Conservation (phyloP, 2,329 filamentous ascomycete genomes). For the Pseudocercospora pini-densiflorae region DNA sequence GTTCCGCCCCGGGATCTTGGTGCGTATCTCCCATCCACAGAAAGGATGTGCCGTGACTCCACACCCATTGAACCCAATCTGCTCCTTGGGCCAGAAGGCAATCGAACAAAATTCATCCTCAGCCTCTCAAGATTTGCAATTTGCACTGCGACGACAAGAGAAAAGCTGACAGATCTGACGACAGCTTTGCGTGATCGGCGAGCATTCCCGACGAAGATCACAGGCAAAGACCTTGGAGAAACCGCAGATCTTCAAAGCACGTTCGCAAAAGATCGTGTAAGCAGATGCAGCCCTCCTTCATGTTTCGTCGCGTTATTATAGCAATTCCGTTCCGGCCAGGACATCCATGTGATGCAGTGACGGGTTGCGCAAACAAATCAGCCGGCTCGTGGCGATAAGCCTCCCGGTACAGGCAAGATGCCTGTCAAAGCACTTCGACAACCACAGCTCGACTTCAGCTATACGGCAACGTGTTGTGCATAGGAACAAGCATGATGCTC, state of each 20-base stretch:
- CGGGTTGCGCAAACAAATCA: constrained; percentile 2
- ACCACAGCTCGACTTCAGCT: not conserved
- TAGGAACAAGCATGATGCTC: not conserved
- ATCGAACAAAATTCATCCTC: not conserved
- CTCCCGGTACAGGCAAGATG: not conserved
- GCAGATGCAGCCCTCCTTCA: not conserved
- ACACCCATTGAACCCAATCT: constrained; percentile 5
- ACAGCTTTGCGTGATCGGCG: constrained; percentile 2
- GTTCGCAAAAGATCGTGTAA: not conserved
- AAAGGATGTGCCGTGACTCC: not conserved
- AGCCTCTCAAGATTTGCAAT: not conserved
- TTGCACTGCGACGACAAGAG: not conserved
- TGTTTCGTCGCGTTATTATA: constrained; percentile 3
- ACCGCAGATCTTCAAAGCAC: not conserved
- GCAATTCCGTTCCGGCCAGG: constrained; percentile 5
- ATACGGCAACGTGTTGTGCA: not conserved
- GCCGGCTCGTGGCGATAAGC: not conserved
- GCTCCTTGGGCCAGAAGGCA: not conserved
- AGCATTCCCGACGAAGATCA: not conserved
- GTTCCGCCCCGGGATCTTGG: not conserved
- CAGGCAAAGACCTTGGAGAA: not conserved
- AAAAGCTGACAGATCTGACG: constrained; percentile 1
- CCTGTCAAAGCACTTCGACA: not conserved
- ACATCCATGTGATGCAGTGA: constrained; percentile 3
- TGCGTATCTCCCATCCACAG: not conserved